Percentiles rank a stretch among this genome's conserved stretches.
phyloP scores from a whole-genome alignment of 1,284 basidiomycete genomes.

The Sporisorium graminicola region DNA sequence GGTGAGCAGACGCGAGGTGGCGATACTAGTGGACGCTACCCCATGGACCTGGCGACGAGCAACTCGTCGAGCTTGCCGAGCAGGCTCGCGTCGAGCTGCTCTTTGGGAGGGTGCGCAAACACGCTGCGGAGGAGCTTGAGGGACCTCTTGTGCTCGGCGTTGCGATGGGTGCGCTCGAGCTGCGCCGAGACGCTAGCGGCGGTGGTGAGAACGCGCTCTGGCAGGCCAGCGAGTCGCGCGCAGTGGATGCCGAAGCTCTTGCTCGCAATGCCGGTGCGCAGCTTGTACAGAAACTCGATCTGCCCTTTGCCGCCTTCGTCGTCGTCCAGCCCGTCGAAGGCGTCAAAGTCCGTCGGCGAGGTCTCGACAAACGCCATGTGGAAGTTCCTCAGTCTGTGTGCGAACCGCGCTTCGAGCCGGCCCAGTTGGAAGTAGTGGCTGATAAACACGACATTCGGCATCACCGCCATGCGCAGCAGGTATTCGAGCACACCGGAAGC shows the following conservation, averaged over 20 bases:
- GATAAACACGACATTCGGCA: constrained; percentile 59
- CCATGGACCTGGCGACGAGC: no score
- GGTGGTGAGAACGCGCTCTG: constrained; percentile 5
- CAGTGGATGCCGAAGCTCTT: constrained; percentile 67
- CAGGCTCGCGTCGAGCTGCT: no score
- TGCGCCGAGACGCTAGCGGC: constrained; percentile 16
- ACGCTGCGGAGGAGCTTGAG: no score
- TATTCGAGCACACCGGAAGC: constrained; percentile 56
- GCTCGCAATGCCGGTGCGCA: constrained; percentile 51
- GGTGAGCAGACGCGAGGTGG: no score
- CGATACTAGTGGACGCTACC: no score
- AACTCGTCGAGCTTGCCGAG: no score
- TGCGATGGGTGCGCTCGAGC: neutral
- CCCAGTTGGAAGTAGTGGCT: constrained; percentile 63
- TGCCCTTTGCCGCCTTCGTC: constrained; percentile 12
- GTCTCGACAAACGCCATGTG: constrained; percentile 61
- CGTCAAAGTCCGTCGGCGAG: neutral
- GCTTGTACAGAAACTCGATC: constrained; percentile 66
- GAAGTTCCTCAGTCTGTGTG: constrained; percentile 34
- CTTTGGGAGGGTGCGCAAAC: no score
- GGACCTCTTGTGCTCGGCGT: neutral
- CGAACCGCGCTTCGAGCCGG: constrained; percentile 15
- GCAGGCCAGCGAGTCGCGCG: constrained; percentile 59
- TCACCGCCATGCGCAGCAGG: constrained; percentile 15
- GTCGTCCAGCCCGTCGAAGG: neutral